Base-by-base conservation (phyloP, 768 basidiomycete species). In the Macrolepiota dolichaula region DNA sequence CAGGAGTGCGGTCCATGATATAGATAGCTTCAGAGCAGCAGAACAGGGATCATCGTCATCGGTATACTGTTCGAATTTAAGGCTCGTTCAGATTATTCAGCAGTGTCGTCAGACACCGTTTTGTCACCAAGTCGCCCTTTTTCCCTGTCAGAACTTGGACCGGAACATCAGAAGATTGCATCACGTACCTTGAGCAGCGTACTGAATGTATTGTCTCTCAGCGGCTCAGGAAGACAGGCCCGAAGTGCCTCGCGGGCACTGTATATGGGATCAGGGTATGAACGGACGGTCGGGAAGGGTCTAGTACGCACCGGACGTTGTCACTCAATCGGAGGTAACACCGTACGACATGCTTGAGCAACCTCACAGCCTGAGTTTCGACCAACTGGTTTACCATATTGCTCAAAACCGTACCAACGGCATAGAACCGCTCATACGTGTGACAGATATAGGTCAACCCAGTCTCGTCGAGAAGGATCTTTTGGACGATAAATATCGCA, bases 381-480 rank as follows among this genome's bases (percentile, higher is more conserved):
- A 98, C 96, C 52, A 99, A 83, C 71, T 98, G 94, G 70, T 90
- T 91, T 65, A 98, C 97, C 97, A 99, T 99, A 74, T 97, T 98
- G 79, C 92, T 93, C 62, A 99, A 81, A 15, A 99, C 97, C 7
- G 96, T 97, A 17, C 96, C 97, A 57, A 99, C 97, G 13, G 97
- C 97, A 73, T 98, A 98, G 78, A 99, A 99, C 55, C 97, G 85
- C 73, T 99, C 97, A 71, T 99, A 99, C n/a, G 97, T 99, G 75
- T 99, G 97, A 69, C 97, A 98, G 70, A 98, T 99, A 74, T 99
- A 99, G 15, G 94, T 96, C 62, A 99, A 77, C 19, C 97, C 97
- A 2, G 96, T 94, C 74, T 99, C 97, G 73, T 99, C 97, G 56
- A 98, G 82, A 15, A 99, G 82, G 62, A 94, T 93, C 77, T 99